Conservation (phyloP, 345 rosid genomes). For the Brassica nigra region DNA sequence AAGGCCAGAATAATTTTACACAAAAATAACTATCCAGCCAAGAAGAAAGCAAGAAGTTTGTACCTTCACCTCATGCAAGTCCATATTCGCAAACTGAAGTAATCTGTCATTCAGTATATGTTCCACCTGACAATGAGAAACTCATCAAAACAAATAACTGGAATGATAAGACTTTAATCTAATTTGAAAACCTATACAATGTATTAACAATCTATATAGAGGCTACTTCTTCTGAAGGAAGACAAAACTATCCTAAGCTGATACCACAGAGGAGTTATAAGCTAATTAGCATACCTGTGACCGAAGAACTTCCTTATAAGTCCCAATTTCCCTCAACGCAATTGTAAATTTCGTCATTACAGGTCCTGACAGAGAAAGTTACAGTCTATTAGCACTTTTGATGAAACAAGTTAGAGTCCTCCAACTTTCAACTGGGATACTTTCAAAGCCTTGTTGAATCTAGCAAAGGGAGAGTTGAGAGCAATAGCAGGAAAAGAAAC, state of each 20-base stretch:
- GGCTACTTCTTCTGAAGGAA: background rate
- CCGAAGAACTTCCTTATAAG: slow-evolving; percentile 96
- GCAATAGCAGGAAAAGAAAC: too few relatives aligned
- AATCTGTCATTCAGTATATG: slow-evolving; percentile 93
- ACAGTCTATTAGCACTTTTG: background rate
- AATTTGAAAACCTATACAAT: background rate
- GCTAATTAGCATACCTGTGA: slow-evolving; percentile 64
- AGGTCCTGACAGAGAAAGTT: slow-evolving; percentile 63
- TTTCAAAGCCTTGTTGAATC: too few relatives aligned
- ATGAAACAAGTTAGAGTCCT: too few relatives aligned
- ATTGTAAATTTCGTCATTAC: slow-evolving; percentile 99
- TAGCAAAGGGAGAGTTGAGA: too few relatives aligned
- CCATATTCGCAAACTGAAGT: slow-evolving; percentile 80
- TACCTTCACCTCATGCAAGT: slow-evolving; percentile 96
- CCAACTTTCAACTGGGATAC: too few relatives aligned
- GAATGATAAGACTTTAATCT: background rate
- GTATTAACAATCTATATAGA: background rate
- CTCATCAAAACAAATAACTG: slow-evolving; percentile 9
- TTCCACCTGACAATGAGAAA: slow-evolving; percentile 70
- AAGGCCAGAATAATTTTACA: background rate
- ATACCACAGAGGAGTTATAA: slow-evolving; percentile 15
- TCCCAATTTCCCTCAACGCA: slow-evolving; percentile 98
- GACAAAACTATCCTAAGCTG: background rate
- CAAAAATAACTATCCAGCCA: slow-evolving; percentile 1
- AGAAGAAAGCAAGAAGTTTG: slow-evolving; percentile 26